Base-by-base conservation (phyloP, 805 yeast genomes). In the Isabelozyma rhagii region DNA sequence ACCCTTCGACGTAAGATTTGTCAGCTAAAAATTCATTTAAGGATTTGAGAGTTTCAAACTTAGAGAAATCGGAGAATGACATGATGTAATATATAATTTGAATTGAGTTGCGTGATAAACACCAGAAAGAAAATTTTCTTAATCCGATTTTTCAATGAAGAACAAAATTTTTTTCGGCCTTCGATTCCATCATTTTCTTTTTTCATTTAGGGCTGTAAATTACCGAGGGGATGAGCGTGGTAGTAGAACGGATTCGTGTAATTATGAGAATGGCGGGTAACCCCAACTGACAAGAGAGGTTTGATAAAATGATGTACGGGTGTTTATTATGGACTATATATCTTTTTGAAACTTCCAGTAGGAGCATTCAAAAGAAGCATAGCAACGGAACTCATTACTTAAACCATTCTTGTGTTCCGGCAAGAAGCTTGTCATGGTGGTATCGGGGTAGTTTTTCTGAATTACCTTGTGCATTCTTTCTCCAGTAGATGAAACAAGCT, bases 1-100 rank as follows among this genome's bases (percentile, higher is more conserved):
- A 89, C 96, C 97, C 97, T 75, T 89, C 92, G 65, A 92, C 72
- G 89, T 91, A 92, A 62, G 96, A 89, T 83, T 90, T 88, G 79
- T 87, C 93, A 74, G 87, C 90, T 75, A 92, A 84, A 82, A 81
- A 83, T 63, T 81, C 81, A 88, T 92, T 85, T 72, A 92, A 85
- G 71, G 89, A 69, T 67, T 72, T 74, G 57, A 74, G 61, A 57
- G 75, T 54, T 59, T 85, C 91, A 66, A 82, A 79, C 75, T 85
- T 86, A 60, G 93, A 82, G 82, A 86, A 87, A 72, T 87, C 91
- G 54, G 90, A 71, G 81, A 80, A 85, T 68, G 92, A 83, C 92
- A 87, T 86, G 18, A 14, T 39, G 15, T 11, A 39, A 14, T 39
- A n/a, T 39, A 3, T 39, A 4, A 8, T 14, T 13, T 14, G 41